Evolutionary conservation across 2,329 filamentous ascomycete genomes (phyloP).

Genomic region (Colletotrichum musicola): DNA sequence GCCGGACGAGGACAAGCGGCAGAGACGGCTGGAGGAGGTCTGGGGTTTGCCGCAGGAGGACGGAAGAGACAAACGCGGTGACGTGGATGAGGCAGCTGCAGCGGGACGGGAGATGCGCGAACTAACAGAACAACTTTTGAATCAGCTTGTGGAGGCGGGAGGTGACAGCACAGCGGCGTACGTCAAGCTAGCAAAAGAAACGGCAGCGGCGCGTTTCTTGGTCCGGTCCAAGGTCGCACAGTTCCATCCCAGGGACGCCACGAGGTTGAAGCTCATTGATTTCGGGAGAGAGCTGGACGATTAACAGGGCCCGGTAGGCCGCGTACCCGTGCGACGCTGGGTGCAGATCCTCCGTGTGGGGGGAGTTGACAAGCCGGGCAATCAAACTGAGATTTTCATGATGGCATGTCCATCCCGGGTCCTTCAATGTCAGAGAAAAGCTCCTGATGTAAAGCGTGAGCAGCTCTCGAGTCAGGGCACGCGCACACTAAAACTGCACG

Average conservation of each 20-base stretch:
- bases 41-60: slow-evolving; percentile 58
- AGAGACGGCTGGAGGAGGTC: slow-evolving; percentile 74
- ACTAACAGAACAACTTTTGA: slow-evolving; percentile 71
- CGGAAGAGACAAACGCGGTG: slow-evolving; percentile 41
- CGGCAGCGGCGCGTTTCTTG: slow-evolving; percentile 73
- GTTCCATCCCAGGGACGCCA: slow-evolving; percentile 74
- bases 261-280: slow-evolving; percentile 69
- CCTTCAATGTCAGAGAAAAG: slow-evolving; percentile 33
- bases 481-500: too few relatives aligned
- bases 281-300: slow-evolving; percentile 74
- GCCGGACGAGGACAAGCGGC: slow-evolving; percentile 63
- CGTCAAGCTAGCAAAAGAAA: slow-evolving; percentile 69
- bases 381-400: slow-evolving; percentile 21
- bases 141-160: slow-evolving; percentile 66
- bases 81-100: slow-evolving; percentile 62
- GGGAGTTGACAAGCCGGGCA: slow-evolving; percentile 26
- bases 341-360: slow-evolving; percentile 36
- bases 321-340: slow-evolving; percentile 27
- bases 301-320: slow-evolving; percentile 46
- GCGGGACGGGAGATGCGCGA: slow-evolving; percentile 69
- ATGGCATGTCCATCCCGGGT: slow-evolving; percentile 20
- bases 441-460: slow-evolving; percentile 34
- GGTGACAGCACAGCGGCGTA: slow-evolving; percentile 70
- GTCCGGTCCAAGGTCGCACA: slow-evolving; percentile 75
- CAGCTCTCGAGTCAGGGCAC: slow-evolving; percentile 22